Evolutionary conservation across 495 filamentous ascomycete genomes (phyloP).

Genomic region (Achaetomiella virescens): DNA sequence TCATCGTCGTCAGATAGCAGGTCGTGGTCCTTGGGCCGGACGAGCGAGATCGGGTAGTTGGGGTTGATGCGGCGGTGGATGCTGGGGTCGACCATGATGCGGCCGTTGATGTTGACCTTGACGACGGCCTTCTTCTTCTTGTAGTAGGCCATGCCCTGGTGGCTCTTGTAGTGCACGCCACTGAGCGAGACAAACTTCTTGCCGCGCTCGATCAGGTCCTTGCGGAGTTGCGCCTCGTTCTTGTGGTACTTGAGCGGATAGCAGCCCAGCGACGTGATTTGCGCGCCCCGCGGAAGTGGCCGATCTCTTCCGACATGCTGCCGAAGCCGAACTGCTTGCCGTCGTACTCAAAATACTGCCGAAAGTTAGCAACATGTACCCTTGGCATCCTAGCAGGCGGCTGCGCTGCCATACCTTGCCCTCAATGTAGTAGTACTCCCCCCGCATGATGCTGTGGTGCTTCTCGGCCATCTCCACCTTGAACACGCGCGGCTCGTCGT

Average conservation of each 20-base stretch:
- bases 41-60: conserved; percentile 76
- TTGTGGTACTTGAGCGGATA: conserved; percentile 83
- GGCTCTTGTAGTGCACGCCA: conserved; percentile 80
- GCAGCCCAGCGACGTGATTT: conserved; percentile 73
- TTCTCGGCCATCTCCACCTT: conserved; percentile 77
- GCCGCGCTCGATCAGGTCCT: conserved; percentile 73
- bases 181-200: conserved; percentile 74
- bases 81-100: conserved; percentile 86
- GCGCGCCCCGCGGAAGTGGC: conserved; percentile 72
- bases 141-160: conserved; percentile 75
- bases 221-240: conserved; percentile 56
- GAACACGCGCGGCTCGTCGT: conserved; percentile 83
- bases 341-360: conserved; percentile 63
- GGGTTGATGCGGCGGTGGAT: conserved; percentile 84
- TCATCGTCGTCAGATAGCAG: conserved; percentile 54
- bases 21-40: conserved; percentile 71
- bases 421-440: conserved; percentile 75
- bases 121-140: conserved; percentile 74
- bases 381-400: neutral
- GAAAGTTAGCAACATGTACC: neutral
- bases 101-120: conserved; percentile 86
- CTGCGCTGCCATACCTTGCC: conserved; percentile 52
- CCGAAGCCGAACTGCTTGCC: conserved; percentile 57
- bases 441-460: conserved; percentile 65
- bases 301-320: conserved; percentile 63